Evolutionary conservation across 768 basidiomycete species (phyloP).

Genomic region (Wakefieldia striispora): DNA sequence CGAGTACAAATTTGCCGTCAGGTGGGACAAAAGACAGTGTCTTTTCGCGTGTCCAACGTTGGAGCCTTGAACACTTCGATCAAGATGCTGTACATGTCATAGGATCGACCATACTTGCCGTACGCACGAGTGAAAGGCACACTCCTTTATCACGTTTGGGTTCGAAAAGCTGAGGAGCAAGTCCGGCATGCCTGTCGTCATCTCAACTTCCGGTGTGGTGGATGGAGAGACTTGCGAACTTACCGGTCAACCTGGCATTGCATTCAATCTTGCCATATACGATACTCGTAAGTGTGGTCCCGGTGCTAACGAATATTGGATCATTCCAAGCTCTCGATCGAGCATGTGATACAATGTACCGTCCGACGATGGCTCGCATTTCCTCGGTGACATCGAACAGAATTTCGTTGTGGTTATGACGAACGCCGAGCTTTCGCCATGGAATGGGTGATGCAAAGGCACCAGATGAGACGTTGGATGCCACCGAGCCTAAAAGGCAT

Average conservation of each 20-base stretch:
- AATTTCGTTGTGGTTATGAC: constrained; percentile 87
- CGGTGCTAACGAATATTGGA: constrained; percentile 46
- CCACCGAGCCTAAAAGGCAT: constrained; percentile 22
- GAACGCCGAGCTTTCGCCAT: constrained; percentile 84
- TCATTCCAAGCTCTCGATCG: neutral
- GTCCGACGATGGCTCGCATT: constrained; percentile 48
- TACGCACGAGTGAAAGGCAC: constrained; percentile 91
- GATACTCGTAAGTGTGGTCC: constrained; percentile 59
- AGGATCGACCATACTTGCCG: constrained; percentile 48
- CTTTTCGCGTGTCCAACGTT: constrained; percentile 75
- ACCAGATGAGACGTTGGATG: constrained; percentile 38
- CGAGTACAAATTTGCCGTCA: constrained; percentile 82
- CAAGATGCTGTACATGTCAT: constrained; percentile 2
- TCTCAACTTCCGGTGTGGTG: neutral
- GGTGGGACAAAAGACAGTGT: constrained; percentile 90
- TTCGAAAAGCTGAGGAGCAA: constrained; percentile 75
- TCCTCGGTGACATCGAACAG: constrained; percentile 90
- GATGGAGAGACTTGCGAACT: constrained; percentile 2
- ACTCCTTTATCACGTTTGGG: constrained; percentile 68
- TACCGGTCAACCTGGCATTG: constrained; percentile 76
- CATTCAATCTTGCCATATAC: constrained; percentile 79
- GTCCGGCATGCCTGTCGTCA: constrained; percentile 77
- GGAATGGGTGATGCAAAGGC: constrained; percentile 89
- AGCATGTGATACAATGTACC: constrained; percentile 16
- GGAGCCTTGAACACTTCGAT: constrained; percentile 48